A percentile compares a stretch with the other conserved stretches of the same genome.
Evolutionary conservation across 345 rosid genomes (phyloP).

Genomic region (rapeseed (Brassica napus)): DNA sequence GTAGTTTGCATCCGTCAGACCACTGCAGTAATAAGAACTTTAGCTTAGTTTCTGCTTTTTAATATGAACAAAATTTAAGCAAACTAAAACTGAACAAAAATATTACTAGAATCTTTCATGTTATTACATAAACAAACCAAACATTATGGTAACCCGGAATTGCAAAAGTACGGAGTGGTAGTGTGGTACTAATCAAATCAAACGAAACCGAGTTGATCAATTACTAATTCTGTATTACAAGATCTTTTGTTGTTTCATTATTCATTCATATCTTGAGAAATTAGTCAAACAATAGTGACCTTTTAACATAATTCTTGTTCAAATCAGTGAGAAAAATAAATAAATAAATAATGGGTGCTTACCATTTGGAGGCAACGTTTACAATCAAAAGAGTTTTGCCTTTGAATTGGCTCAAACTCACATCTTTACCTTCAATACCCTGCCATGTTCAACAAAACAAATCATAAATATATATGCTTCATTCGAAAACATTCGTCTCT

Average conservation of each 20-base stretch:
- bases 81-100: neutral
- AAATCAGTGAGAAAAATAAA: neutral
- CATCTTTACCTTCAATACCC: constrained; percentile 58
- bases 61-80: too few species aligned
- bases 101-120: neutral
- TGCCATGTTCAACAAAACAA: neutral
- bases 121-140: neutral
- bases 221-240: neutral
- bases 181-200: neutral
- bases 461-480: too few species aligned
- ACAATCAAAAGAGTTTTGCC: constrained; percentile 89
- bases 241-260: neutral
- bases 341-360: neutral
- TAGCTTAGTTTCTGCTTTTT: neutral
- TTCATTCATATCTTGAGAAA: neutral
- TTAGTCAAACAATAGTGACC: neutral
- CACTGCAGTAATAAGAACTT: constrained; percentile 48
- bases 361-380: constrained; percentile 97
- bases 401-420: constrained; percentile 55
- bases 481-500: too few species aligned
- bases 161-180: neutral
- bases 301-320: neutral
- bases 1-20: constrained; percentile 82
- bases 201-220: neutral
- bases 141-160: neutral